Evolutionary conservation across 1,139 yeast genomes (phyloP), one percentile per base, ranked within the genome.

Genomic region (Saccharomyces hybrid): DNA sequence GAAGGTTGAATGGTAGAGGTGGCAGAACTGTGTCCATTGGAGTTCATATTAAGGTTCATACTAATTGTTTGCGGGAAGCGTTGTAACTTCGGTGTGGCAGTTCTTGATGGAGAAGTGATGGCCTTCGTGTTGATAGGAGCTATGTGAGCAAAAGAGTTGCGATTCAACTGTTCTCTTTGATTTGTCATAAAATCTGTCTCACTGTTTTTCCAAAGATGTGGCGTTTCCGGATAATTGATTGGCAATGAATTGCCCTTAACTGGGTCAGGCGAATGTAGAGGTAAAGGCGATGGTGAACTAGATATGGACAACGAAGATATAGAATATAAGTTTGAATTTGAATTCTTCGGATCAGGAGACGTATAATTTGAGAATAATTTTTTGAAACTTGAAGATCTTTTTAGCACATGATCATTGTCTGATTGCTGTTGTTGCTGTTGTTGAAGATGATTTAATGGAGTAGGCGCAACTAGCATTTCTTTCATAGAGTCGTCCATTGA

Each of bases 341-440:
- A 7, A 16, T 38, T 38, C n/a, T 38, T 38, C 25, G 25, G 44
- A 11, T 23, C 9, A 38, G 44, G n/a, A 5, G 44, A 38, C 25
- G 44, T 38, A 8, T 38, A 38, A 26, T 38, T 38, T 16, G 44
- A 38, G 29, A 62, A 50, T 41, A 46, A 50, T 14, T 57, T 62
- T 47, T 59, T 63, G 25, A 63, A 56, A 51, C 66, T 62, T 16
- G 67, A 58, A 5, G 59, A 53, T 52, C 65, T 56, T 25, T 57
- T 55, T n/a, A 58, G 38, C 26, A 38, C 48, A 14, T 31, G 31
- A 29, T 13, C 28, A 4, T 44, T 46, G 4, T 41, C 46, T 7
- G 61, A 59, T 38, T 55, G 56, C 38, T 60, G 66, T 26, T 52
- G 54, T 27, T 56, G 62, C 23, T 58, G 55, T 32, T 44, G 41